Conservation (phyloP, 352 stramenopile genomes). For the Phytophthora melonis region DNA sequence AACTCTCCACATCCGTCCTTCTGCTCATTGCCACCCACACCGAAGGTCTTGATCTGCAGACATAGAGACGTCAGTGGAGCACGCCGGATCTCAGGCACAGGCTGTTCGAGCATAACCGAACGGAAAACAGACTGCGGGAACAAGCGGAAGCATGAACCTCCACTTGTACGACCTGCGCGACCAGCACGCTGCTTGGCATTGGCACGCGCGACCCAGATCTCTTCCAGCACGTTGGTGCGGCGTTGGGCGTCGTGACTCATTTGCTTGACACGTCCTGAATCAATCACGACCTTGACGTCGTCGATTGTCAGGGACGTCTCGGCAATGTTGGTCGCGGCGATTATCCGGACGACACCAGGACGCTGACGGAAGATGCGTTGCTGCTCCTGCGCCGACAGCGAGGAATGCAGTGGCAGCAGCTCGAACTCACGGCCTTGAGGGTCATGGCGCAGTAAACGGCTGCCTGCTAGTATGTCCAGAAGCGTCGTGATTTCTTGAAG, state of each 20-base stretch:
- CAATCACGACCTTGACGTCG: constrained; percentile 95
- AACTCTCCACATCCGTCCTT: constrained; percentile 75
- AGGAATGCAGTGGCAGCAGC: constrained; percentile 94
- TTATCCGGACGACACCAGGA: constrained; percentile 87
- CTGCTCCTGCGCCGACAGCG: constrained; percentile 94
- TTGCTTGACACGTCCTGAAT: constrained; percentile 95
- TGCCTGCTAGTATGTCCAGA: constrained; percentile 71
- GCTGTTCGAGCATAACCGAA: constrained; percentile 78
- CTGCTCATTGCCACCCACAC: constrained; percentile 57
- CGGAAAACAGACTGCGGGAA: constrained; percentile 85
- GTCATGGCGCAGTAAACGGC: constrained; percentile 60
- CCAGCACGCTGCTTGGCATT: constrained; percentile 91
- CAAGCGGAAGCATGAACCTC: constrained; percentile 91
- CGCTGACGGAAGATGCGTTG: constrained; percentile 91
- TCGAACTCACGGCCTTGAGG: constrained; percentile 52
- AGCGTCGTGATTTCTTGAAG: constrained; percentile 94
- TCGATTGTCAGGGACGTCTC: constrained; percentile 97
- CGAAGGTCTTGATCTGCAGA: constrained; percentile 95
- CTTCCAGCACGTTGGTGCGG: constrained; percentile 90
- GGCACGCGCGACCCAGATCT: constrained; percentile 92
- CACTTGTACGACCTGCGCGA: constrained; percentile 93
- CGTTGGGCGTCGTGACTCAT: constrained; percentile 83
- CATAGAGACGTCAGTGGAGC: constrained; percentile 96
- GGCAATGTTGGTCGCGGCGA: constrained; percentile 97
- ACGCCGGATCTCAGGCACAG: constrained; percentile 96